Evolutionary conservation across 1,139 yeast species (phyloP).

Genomic region (Hyphopichia pseudoburtonii): DNA sequence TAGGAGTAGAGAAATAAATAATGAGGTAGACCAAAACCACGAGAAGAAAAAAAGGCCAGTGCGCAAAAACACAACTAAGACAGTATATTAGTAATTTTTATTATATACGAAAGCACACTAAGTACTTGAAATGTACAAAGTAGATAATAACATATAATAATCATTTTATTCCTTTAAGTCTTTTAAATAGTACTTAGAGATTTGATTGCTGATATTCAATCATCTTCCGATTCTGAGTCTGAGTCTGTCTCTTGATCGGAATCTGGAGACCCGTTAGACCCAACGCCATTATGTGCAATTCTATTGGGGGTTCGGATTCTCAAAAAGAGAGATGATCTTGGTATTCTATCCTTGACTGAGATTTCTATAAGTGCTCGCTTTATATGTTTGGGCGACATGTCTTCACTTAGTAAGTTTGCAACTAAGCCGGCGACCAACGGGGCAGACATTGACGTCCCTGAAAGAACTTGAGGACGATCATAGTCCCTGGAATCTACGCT

Average conservation of each 20-base stretch:
- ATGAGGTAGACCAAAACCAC: no score
- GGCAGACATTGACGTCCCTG: constrained; percentile 90
- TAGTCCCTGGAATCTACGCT: constrained; percentile 38
- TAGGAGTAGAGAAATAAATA: no score
- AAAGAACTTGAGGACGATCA: constrained; percentile 41
- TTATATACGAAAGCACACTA: no score
- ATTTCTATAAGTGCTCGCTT: constrained; percentile 36
- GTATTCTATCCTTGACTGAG: constrained; percentile 31
- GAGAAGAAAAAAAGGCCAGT: no score
- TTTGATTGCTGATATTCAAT: background rate
- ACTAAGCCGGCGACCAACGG: constrained; percentile 77
- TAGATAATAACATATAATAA: no score
- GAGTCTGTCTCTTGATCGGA: constrained; percentile 12
- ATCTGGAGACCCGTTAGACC: constrained; percentile 4
- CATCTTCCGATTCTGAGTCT: constrained; percentile 13
- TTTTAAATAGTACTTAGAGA: no score
- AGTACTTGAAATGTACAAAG: no score
- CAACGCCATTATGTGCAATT: constrained; percentile 36
- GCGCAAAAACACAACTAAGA: no score
- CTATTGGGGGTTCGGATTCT: constrained; percentile 38
- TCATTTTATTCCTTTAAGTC: background rate
- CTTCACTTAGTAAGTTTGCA: constrained; percentile 62
- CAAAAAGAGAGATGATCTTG: constrained; percentile 28
- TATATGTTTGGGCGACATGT: constrained; percentile 45
- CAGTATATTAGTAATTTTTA: no score